These are phyloP conservation scores for Postia placenta DNA, from an alignment of 768 basidiomycete genomes.

Conservation along the genomic window DNA sequence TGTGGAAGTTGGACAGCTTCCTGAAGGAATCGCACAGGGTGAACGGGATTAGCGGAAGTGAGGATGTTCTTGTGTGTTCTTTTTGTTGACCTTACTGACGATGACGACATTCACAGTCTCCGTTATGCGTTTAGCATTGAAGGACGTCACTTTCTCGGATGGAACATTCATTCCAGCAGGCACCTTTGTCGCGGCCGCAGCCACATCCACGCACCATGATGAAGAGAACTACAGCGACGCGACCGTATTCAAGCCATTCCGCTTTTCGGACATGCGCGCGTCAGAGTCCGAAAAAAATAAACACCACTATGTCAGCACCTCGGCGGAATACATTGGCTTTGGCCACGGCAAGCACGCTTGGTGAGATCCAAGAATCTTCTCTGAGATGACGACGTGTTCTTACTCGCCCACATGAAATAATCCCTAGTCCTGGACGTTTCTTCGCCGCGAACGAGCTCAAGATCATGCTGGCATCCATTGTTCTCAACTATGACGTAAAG, in stretches of 20 bases:
- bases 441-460: constrained; percentile 28
- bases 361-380: constrained; percentile 9
- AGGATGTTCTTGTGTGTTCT: constrained; percentile 2
- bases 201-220: constrained; percentile 25
- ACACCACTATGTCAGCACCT: constrained; percentile 8
- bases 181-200: constrained; percentile 26
- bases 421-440: constrained; percentile 27
- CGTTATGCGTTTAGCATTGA: constrained; percentile 27
- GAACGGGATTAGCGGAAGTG: constrained; percentile 18
- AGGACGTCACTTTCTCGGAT: constrained; percentile 39
- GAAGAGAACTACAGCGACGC: constrained; percentile 28
- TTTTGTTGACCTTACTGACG: no score
- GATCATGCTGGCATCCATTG: constrained; percentile 24
- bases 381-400: background rate
- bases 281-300: constrained; percentile 18
- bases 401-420: background rate
- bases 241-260: constrained; percentile 34
- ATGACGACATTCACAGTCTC: constrained; percentile 11
- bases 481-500: constrained; percentile 28
- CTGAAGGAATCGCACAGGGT: constrained; percentile 25
- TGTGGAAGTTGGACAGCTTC: constrained; percentile 32
- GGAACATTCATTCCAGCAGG: constrained; percentile 36
- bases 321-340: constrained; percentile 7
- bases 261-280: constrained; percentile 27
- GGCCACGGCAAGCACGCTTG: constrained; percentile 14